A percentile compares a stretch with the other conserved stretches of the same genome.
phyloP scores from a whole-genome alignment of 345 rosid species.

The Psidium friedrichsthalianum region DNA sequence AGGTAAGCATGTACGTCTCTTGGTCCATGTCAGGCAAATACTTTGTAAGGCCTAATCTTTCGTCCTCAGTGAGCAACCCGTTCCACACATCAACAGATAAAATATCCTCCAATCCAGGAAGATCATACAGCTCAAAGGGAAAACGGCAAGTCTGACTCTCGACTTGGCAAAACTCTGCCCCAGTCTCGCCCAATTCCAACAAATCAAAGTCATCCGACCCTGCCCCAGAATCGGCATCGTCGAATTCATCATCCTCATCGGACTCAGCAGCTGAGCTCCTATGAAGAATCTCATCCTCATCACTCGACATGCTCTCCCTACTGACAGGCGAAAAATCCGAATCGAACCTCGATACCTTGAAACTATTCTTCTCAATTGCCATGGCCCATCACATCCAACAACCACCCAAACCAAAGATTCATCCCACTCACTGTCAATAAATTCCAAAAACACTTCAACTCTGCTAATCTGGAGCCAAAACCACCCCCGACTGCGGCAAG shows the following conservation, averaged over 20 bases:
- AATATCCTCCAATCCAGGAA: slow-evolving; percentile 55
- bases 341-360: slow-evolving; percentile 69
- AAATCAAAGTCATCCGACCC: slow-evolving; percentile 97
- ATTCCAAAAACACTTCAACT: not conserved
- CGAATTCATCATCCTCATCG: slow-evolving; percentile 62
- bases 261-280: slow-evolving; percentile 45
- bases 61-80: slow-evolving; percentile 73
- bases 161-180: slow-evolving; percentile 82
- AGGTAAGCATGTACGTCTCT: slow-evolving; percentile 43
- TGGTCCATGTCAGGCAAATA: slow-evolving; percentile 87
- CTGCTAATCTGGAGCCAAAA: not conserved
- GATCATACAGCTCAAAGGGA: slow-evolving; percentile 86
- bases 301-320: slow-evolving; percentile 62
- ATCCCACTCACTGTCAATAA: not conserved
- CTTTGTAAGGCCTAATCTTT: slow-evolving; percentile 52
- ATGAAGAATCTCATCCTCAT: slow-evolving; percentile 53
- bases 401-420: not conserved
- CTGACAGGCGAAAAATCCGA: slow-evolving; percentile 75
- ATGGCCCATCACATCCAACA: slow-evolving; percentile 18
- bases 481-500: not conserved
- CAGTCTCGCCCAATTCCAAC: slow-evolving; percentile 81
- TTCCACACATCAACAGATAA: slow-evolving; percentile 96
- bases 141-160: slow-evolving; percentile 73
- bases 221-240: slow-evolving; percentile 91
- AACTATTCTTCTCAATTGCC: slow-evolving; percentile 97